These are phyloP conservation scores for Fusarium sp. DNA, from an alignment of 2,329 filamentous ascomycete genomes.

Conservation along the genomic window DNA sequence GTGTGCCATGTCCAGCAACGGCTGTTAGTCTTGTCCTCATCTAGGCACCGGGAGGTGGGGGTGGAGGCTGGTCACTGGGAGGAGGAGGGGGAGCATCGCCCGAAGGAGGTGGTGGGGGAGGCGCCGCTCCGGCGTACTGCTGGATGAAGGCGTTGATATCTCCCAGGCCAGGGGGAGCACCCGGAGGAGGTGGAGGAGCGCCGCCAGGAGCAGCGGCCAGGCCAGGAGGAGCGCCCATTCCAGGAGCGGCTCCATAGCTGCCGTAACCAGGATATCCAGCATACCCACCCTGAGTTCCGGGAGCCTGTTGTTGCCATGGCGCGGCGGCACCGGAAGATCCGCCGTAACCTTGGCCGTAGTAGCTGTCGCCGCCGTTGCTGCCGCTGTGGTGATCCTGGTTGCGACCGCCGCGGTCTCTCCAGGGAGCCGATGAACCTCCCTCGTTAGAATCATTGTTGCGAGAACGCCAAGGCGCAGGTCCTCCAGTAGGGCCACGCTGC, in stretches of 20 bases:
- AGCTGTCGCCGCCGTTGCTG: conserved; percentile 45
- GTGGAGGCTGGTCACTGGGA: conserved; percentile 71
- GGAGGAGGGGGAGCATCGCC: conserved; percentile 70
- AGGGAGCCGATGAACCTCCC: conserved; percentile 66
- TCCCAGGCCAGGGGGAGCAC: conserved; percentile 65
- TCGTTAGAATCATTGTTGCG: conserved; percentile 66
- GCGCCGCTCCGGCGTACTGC: conserved; percentile 68
- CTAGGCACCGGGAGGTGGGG: conserved; percentile 68
- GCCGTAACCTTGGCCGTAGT: conserved; percentile 47
- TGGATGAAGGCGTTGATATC: conserved; percentile 75
- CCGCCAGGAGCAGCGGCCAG: conserved; percentile 57
- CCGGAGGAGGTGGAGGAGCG: conserved; percentile 57
- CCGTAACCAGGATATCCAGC: conserved; percentile 61
- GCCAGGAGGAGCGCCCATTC: conserved; percentile 56
- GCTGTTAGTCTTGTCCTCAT: conserved; percentile 23
- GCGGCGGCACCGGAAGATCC: conserved; percentile 45
- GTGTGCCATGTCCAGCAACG: neutral
- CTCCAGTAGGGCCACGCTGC: conserved; percentile 87
- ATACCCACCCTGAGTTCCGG: conserved; percentile 68
- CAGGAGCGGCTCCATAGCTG: conserved; percentile 61
- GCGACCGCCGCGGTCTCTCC: conserved; percentile 70
- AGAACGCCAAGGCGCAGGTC: conserved; percentile 82
- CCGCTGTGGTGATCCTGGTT: conserved; percentile 54
- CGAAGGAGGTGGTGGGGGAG: conserved; percentile 72
- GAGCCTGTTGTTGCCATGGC: conserved; percentile 70